A percentile compares a stretch with the other conserved stretches of the same genome.
These are phyloP conservation scores for Cairneyella variabilis DNA, from an alignment of 495 filamentous ascomycete species.

Conservation along the genomic window DNA sequence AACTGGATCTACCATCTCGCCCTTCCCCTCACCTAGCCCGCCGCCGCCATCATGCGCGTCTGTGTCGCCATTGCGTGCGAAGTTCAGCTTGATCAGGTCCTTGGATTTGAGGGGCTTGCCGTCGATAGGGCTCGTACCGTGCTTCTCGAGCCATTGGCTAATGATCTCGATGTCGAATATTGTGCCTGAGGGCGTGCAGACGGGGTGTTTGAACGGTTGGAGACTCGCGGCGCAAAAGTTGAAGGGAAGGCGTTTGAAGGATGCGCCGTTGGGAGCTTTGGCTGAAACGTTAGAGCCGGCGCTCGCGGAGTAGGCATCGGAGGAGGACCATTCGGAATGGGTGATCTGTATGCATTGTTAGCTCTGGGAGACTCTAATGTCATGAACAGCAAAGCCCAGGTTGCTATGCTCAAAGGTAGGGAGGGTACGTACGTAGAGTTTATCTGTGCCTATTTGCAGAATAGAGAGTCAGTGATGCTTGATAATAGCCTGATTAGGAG, in stretches of 20 bases:
- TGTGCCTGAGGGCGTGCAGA: slow-evolving; percentile 73
- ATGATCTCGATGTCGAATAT: slow-evolving; percentile 89
- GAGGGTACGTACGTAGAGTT: slow-evolving; percentile 62
- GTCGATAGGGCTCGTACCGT: slow-evolving; percentile 84
- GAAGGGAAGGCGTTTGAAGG: slow-evolving; percentile 89
- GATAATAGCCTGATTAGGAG: background rate
- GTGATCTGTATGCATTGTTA: slow-evolving; percentile 58
- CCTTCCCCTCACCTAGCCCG: slow-evolving; percentile 34
- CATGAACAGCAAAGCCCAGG: background rate
- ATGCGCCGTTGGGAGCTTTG: slow-evolving; percentile 46
- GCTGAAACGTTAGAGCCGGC: slow-evolving; percentile 65
- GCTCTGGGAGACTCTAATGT: background rate
- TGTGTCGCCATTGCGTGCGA: slow-evolving; percentile 82
- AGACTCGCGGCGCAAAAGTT: slow-evolving; percentile 97
- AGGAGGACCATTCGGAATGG: slow-evolving; percentile 92
- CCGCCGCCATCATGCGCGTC: slow-evolving; percentile 36
- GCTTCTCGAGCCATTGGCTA: slow-evolving; percentile 86
- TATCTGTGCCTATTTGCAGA: slow-evolving; percentile 50
- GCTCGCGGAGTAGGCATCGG: slow-evolving; percentile 76
- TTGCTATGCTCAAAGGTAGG: background rate
- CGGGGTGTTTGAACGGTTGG: slow-evolving; percentile 84
- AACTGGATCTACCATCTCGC: slow-evolving; percentile 92
- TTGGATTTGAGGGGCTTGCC: slow-evolving; percentile 71
- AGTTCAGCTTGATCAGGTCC: slow-evolving; percentile 87
- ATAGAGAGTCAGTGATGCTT: slow-evolving; percentile 3